These are phyloP conservation scores for Russula sp. DNA, from an alignment of 768 basidiomycete species.

Conservation along the genomic window DNA sequence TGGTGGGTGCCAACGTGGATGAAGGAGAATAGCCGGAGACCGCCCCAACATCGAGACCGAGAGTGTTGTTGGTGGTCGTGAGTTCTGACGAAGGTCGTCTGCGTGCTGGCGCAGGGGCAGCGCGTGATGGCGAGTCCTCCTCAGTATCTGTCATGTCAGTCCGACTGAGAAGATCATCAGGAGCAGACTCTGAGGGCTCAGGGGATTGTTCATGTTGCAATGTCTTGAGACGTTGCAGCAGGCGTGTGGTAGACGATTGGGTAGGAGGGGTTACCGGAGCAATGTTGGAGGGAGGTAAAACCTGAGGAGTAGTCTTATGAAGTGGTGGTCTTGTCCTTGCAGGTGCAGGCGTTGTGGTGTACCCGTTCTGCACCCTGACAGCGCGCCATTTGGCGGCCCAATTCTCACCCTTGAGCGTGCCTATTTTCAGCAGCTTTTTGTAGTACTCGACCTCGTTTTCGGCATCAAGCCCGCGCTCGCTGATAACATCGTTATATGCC, in stretches of 20 bases:
- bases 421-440: slow-evolving; percentile 73
- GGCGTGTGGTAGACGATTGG: slow-evolving; percentile 15
- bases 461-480: slow-evolving; percentile 67
- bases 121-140: background rate
- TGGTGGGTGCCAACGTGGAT: slow-evolving; percentile 11
- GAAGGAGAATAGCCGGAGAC: slow-evolving; percentile 2
- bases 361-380: slow-evolving; percentile 52
- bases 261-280: background rate
- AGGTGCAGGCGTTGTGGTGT: slow-evolving; percentile 24
- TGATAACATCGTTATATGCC: slow-evolving; percentile 73
- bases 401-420: slow-evolving; percentile 68
- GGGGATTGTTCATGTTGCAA: slow-evolving; percentile 8
- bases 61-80: slow-evolving; percentile 25
- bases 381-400: slow-evolving; percentile 80
- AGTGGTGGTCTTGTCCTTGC: background rate
- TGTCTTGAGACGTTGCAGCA: slow-evolving; percentile 16
- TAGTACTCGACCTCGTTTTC: slow-evolving; percentile 75
- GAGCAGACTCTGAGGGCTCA: slow-evolving; percentile 5
- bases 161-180: slow-evolving; percentile 13
- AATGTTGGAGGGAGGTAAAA: background rate
- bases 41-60: slow-evolving; percentile 26
- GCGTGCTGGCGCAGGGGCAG: background rate
- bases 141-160: slow-evolving; percentile 8
- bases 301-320: slow-evolving; percentile 12
- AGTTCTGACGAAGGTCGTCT: slow-evolving; percentile 5